Percentiles rank a stretch among this genome's conserved stretches.
phyloP scores from a whole-genome alignment of 441 rosid genomes.

The Erodium trifolium region DNA sequence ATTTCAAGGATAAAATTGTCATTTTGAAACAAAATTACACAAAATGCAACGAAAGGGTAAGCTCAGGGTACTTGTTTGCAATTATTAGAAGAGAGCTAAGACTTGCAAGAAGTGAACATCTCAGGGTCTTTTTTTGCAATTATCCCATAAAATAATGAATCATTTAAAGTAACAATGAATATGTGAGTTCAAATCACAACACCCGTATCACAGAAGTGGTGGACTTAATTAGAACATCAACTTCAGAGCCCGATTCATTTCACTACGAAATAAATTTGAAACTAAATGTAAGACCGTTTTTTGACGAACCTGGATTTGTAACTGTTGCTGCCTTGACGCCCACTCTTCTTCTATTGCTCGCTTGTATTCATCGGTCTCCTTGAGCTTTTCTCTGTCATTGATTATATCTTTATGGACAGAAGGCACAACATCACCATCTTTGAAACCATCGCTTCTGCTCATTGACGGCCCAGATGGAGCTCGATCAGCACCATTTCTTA shows the following conservation, averaged over 20 bases:
- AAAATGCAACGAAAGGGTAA: too few relatives aligned
- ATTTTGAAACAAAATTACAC: too few relatives aligned
- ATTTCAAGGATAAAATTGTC: too few relatives aligned
- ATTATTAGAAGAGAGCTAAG: too few relatives aligned
- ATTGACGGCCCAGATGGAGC: too few relatives aligned
- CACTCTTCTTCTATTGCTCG: constrained; percentile 70
- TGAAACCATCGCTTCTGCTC: background rate
- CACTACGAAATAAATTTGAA: background rate
- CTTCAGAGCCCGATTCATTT: background rate
- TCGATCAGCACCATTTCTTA: background rate
- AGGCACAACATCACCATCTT: constrained; percentile 17
- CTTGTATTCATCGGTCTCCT: constrained; percentile 78
- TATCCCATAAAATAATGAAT: too few relatives aligned
- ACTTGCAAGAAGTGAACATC: too few relatives aligned
- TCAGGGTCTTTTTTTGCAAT: too few relatives aligned
- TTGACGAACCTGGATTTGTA: constrained; percentile 57
- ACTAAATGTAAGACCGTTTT: background rate
- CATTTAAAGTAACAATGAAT: too few relatives aligned
- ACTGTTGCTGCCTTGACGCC: constrained; percentile 62
- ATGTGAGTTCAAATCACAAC: too few relatives aligned
- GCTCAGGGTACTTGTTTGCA: too few relatives aligned
- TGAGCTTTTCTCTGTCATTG: constrained; percentile 60
- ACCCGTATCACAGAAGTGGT: background rate
- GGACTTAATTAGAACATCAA: background rate
- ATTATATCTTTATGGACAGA: constrained; percentile 33